Evolutionary conservation across 2,329 filamentous ascomycete genomes (phyloP).

Genomic region (Cadophora gregata): DNA sequence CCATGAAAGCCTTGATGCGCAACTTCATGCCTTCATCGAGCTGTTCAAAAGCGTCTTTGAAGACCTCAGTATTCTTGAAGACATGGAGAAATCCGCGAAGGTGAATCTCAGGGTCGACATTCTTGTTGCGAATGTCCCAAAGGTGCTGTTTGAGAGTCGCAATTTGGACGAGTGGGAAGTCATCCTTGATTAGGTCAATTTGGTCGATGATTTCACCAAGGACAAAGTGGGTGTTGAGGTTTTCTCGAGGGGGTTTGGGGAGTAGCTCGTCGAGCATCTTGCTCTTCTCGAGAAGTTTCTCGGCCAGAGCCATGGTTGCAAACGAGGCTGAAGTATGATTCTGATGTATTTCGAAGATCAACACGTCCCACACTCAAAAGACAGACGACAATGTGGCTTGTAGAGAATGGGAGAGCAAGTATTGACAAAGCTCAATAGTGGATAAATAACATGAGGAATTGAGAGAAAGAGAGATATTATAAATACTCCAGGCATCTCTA

Average conservation of each 20-base stretch:
- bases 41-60: slow-evolving; percentile 39
- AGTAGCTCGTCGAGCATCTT: slow-evolving; percentile 22
- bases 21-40: slow-evolving; percentile 41
- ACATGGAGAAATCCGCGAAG: slow-evolving; percentile 44
- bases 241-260: slow-evolving; percentile 33
- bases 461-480: neutral
- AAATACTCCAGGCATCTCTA: slow-evolving; percentile 9
- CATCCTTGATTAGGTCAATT: slow-evolving; percentile 38
- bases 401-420: no score
- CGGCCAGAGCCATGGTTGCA: neutral
- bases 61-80: slow-evolving; percentile 42
- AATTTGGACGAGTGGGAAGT: slow-evolving; percentile 40
- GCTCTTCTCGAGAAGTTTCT: slow-evolving; percentile 13
- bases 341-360: neutral
- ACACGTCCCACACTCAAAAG: neutral
- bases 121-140: slow-evolving; percentile 41
- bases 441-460: neutral
- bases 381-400: no score
- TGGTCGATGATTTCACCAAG: slow-evolving; percentile 46
- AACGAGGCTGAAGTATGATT: slow-evolving; percentile 17
- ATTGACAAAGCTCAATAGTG: neutral
- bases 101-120: slow-evolving; percentile 43
- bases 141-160: slow-evolving; percentile 41
- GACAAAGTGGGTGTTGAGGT: slow-evolving; percentile 41
- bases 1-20: slow-evolving; percentile 44